Evolutionary conservation across 148 eudicot genomes (phyloP), one percentile per base, ranked within the genome.

Genomic region (Vaccinium darrowii): DNA sequence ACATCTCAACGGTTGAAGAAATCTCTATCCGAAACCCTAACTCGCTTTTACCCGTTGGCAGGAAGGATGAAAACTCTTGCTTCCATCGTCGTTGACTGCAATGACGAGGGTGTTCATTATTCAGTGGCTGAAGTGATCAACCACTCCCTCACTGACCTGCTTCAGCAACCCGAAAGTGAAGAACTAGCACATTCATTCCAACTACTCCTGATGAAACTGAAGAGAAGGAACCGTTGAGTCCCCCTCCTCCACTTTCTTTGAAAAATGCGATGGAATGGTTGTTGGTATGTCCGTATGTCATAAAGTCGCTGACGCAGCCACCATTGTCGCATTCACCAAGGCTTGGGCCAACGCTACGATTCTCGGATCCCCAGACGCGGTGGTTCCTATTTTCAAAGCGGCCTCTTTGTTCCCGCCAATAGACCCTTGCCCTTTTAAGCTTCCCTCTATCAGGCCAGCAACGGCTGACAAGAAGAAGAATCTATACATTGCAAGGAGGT

Each of bases 61-160:
- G 82, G 86, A 63, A 76, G 86, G 25, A 58, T 57, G 52, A 77
- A 60, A n/a, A 60, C 30, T 7, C 57, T 36, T 19, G 33, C 5
- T 75, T 49, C 56, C 2, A 23, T 7, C 23, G 43, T 9, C 43
- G 54, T 86, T 18, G 83, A 86, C 16, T 88, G 90, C 71, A 84
- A 84, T 57, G 90, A 88, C 33, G 57, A 12, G 3, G 90, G 90
- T 0, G 86, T 33, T 8, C 80, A 69, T 3, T 84, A 62, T 16
- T 16, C 78, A 14, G 86, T 76, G 67, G 83, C 88, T 63, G 30
- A 81, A 43, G 85, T 84, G 7, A 1, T 53, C 13, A 77, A 71
- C 25, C 33, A 56, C 50, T 57, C 65, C 7, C 47, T 86, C 13
- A 6, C 50, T 0, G 50, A 63, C 11, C 58, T 86, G 0, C 51